Conservation (phyloP, 2,329 filamentous ascomycete genomes). For the Colletotrichum aenigma region DNA sequence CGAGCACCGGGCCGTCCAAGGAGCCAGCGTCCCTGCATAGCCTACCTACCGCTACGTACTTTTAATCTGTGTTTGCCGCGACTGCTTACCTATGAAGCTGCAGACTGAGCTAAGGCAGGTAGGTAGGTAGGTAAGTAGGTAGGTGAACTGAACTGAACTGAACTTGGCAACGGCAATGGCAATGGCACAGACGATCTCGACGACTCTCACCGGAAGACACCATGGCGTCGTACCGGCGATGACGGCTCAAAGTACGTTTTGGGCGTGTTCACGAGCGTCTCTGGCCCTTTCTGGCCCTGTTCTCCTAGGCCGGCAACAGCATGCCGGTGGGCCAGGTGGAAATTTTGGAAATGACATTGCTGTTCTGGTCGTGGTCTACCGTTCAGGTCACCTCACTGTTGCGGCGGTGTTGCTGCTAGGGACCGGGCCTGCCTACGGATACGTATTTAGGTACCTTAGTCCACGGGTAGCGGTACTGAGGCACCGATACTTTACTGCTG, state of each 20-base stretch:
- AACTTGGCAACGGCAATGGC: background rate
- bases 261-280: background rate
- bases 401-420: background rate
- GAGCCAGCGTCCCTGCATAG: background rate
- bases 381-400: constrained; percentile 3
- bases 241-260: background rate
- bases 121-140: background rate
- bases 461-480: no score
- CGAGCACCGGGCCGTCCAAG: background rate
- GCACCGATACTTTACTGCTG: no score
- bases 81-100: no score
- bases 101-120: background rate
- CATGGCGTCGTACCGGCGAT: background rate
- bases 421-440: background rate
- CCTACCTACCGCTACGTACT: no score
- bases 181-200: background rate
- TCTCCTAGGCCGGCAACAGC: background rate
- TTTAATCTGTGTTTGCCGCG: no score
- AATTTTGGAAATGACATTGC: constrained; percentile 15
- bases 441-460: no score
- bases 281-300: background rate
- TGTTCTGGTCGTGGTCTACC: constrained; percentile 18
- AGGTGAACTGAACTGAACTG: no score
- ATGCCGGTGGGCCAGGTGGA: constrained; percentile 1
- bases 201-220: background rate